Conservation (phyloP, 140 eudicot species). For the Oenanthe javanica region DNA sequence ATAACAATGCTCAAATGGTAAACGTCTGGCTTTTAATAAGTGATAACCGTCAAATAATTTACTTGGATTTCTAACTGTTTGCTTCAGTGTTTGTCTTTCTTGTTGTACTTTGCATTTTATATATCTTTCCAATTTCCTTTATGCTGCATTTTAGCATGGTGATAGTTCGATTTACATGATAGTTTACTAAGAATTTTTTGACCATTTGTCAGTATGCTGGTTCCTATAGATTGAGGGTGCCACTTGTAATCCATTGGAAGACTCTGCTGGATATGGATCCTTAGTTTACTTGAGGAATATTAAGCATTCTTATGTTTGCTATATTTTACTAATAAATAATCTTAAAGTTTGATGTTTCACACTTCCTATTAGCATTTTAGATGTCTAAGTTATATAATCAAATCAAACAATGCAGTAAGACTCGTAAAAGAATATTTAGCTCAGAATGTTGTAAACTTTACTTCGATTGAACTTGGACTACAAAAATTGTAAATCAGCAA, state of each 20-base stretch:
- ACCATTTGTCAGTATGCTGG: neutral
- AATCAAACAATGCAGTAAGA: neutral
- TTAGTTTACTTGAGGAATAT: too few relatives aligned
- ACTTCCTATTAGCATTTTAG: neutral
- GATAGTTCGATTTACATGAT: neutral
- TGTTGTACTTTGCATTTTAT: neutral
- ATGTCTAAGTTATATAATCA: neutral
- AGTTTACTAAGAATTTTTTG: neutral
- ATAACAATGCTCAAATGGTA: slow-evolving; percentile 56
- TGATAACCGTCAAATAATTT: neutral
- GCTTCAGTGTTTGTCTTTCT: neutral
- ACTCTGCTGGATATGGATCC: too few relatives aligned
- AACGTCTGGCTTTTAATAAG: neutral
- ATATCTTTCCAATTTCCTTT: neutral
- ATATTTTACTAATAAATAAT: neutral
- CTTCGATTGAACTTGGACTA: neutral
- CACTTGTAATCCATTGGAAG: too few relatives aligned
- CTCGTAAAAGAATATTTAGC: neutral
- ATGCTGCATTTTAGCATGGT: neutral
- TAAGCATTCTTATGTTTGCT: neutral
- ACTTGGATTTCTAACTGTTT: neutral
- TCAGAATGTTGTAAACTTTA: neutral
- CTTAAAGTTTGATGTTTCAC: neutral
- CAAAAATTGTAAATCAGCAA: neutral
- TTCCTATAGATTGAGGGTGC: neutral